Conservation (phyloP, 805 yeast genomes). For the Suhomyces xylopsoci region DNA sequence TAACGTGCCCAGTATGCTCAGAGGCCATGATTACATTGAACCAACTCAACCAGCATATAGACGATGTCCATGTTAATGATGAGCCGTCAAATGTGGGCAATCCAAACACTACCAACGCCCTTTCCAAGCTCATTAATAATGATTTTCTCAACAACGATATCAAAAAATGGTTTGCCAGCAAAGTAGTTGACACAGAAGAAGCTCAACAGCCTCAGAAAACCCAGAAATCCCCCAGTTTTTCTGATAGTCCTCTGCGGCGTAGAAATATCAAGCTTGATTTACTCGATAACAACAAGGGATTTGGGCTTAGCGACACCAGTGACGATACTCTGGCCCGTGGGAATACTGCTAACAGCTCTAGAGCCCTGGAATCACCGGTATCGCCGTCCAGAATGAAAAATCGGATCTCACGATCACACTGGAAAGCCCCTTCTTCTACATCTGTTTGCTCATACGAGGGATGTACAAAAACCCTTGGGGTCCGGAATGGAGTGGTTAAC, state of each 20-base stretch:
- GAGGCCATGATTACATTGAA: conserved; percentile 52
- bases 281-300: conserved; percentile 42
- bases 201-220: conserved; percentile 16
- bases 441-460: conserved; percentile 36
- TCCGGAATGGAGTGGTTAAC: conserved; percentile 58
- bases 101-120: not conserved
- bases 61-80: conserved; percentile 49
- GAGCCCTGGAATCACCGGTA: not conserved
- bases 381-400: conserved; percentile 14
- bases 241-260: conserved; percentile 24
- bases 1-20: conserved; percentile 67
- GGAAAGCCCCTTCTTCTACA: conserved; percentile 48
- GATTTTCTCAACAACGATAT: conserved; percentile 33
- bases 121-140: conserved; percentile 9
- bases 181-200: conserved; percentile 35
- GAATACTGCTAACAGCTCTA: not conserved
- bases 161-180: conserved; percentile 41
- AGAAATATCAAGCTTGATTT: conserved; percentile 47
- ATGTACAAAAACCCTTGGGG: conserved; percentile 45
- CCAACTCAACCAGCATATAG: conserved; percentile 68
- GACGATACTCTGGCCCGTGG: not conserved
- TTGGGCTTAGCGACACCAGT: conserved; percentile 29
- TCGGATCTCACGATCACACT: conserved; percentile 49
- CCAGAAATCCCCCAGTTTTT: not conserved
- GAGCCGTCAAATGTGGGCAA: not conserved